Conservation (phyloP, 345 rosid genomes). For the Syzygium oleosum region DNA sequence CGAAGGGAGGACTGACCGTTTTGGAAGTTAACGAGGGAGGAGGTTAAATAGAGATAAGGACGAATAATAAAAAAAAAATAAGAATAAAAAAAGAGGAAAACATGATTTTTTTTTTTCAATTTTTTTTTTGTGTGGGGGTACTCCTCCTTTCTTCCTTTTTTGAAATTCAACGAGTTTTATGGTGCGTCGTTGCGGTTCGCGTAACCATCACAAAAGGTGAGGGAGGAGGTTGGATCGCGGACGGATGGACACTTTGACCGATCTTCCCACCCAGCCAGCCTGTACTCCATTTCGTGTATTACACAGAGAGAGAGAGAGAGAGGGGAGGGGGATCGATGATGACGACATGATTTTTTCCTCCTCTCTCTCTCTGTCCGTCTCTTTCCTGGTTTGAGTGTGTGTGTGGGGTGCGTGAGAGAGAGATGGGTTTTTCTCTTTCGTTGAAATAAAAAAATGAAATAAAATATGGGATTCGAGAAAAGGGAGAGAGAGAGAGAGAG, state of each 20-base stretch:
- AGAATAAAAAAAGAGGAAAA: not conserved
- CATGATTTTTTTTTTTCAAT: not conserved
- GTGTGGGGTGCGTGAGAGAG: not conserved
- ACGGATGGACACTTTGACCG: slow-evolving; percentile 19
- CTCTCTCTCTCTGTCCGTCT: not conserved
- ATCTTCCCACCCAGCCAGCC: slow-evolving; percentile 34
- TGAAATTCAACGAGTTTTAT: not conserved
- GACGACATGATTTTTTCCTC: not conserved
- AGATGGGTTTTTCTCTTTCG: not conserved
- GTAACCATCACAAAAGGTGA: not conserved
- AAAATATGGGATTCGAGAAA: not conserved
- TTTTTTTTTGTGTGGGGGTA: too few relatives aligned
- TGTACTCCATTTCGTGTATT: slow-evolving; percentile 28
- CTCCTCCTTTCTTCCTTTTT: not conserved
- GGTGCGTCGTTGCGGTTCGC: not conserved
- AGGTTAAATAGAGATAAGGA: not conserved
- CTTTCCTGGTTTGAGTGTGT: not conserved
- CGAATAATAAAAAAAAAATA: not conserved
- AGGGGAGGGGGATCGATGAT: not conserved
- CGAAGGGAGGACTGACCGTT: slow-evolving; percentile 4
- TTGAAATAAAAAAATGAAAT: not conserved
- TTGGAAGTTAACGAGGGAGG: slow-evolving; percentile 12
- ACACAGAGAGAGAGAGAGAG: not conserved
- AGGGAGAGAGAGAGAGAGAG: too few relatives aligned
- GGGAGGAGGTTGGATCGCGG: slow-evolving; percentile 2